These are phyloP conservation scores for Moesziomyces globuligerus DNA, from an alignment of 1,284 basidiomycete genomes.

Conservation along the genomic window DNA sequence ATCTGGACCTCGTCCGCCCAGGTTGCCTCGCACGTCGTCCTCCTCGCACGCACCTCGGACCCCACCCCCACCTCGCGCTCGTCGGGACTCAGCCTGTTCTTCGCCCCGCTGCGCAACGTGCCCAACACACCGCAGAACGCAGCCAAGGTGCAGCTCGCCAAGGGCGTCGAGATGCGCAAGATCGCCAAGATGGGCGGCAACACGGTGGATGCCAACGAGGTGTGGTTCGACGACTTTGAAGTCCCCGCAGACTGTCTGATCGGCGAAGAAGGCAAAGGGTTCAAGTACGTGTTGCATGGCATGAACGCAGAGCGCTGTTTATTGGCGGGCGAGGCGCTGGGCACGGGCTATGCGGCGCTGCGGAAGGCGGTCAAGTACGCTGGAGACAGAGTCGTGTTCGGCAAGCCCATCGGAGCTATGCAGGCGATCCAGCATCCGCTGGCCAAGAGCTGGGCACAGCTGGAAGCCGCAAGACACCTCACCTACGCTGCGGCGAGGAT, in stretches of 20 bases:
- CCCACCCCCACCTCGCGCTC: conserved; percentile 46
- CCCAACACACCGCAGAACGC: conserved; percentile 34
- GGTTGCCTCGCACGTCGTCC: conserved; percentile 62
- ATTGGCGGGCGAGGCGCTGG: conserved; percentile 69
- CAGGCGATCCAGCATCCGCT: conserved; percentile 66
- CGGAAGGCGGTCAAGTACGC: conserved; percentile 56
- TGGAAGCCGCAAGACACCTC: conserved; percentile 65
- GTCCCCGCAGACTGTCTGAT: conserved; percentile 62
- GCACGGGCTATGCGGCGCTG: conserved; percentile 58
- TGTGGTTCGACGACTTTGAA: conserved; percentile 67
- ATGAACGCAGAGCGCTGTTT: conserved; percentile 69
- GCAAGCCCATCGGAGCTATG: conserved; percentile 63
- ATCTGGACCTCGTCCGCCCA: conserved; percentile 65
- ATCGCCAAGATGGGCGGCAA: conserved; percentile 69
- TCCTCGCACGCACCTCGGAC: conserved; percentile 67
- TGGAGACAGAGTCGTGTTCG: conserved; percentile 60
- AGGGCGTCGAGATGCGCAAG: conserved; percentile 60
- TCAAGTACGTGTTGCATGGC: conserved; percentile 62
- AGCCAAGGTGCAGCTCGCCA: conserved; percentile 15
- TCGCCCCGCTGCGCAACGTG: conserved; percentile 38
- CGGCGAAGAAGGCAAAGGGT: conserved; percentile 68
- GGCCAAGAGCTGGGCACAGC: conserved; percentile 61
- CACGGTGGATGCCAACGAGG: conserved; percentile 67
- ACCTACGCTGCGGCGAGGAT: conserved; percentile 61
- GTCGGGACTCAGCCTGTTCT: conserved; percentile 57